Percentiles rank a stretch among this genome's conserved stretches.
phyloP scores from a whole-genome alignment of 495 filamentous ascomycete species.

The Xylaria scruposa region DNA sequence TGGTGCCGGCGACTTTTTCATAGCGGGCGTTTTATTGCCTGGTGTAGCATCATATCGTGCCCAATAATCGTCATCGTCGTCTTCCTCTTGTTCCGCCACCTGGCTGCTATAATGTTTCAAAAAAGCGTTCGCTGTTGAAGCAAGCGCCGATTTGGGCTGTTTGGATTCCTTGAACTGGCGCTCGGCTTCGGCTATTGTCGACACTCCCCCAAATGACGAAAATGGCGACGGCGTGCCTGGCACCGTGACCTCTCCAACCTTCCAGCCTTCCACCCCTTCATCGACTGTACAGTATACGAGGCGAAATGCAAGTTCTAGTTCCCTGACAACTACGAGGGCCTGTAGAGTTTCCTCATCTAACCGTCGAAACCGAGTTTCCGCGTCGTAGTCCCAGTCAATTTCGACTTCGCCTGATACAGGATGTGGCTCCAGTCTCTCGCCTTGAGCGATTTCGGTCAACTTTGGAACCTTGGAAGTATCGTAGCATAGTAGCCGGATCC shows the following conservation, averaged over 20 bases:
- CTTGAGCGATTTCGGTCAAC: constrained; percentile 69
- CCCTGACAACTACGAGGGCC: constrained; percentile 62
- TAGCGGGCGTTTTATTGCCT: constrained; percentile 69
- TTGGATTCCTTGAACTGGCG: constrained; percentile 46
- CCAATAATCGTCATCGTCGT: constrained; percentile 96
- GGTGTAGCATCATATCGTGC: constrained; percentile 89
- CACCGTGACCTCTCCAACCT: constrained; percentile 77
- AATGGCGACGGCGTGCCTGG: constrained; percentile 55
- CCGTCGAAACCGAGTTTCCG: constrained; percentile 71
- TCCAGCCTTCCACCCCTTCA: constrained; percentile 77
- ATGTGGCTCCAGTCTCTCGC: constrained; percentile 80
- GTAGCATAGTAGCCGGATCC: constrained; percentile 92
- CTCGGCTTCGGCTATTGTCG: constrained; percentile 53
- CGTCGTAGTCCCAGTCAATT: constrained; percentile 64
- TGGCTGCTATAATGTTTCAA: constrained; percentile 17
- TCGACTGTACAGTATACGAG: constrained; percentile 65
- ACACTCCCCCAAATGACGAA: constrained; percentile 46
- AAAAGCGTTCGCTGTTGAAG: constrained; percentile 27
- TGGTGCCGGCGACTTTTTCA: constrained; percentile 66
- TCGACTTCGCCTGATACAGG: constrained; percentile 94
- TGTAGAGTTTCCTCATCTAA: constrained; percentile 89
- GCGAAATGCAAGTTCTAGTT: constrained; percentile 60
- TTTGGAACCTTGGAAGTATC: constrained; percentile 69
- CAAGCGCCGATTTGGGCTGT: constrained; percentile 28
- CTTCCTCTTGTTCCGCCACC: constrained; percentile 49